Base-by-base conservation (phyloP, 495 filamentous ascomycete genomes). In the Penicillium parvum region DNA sequence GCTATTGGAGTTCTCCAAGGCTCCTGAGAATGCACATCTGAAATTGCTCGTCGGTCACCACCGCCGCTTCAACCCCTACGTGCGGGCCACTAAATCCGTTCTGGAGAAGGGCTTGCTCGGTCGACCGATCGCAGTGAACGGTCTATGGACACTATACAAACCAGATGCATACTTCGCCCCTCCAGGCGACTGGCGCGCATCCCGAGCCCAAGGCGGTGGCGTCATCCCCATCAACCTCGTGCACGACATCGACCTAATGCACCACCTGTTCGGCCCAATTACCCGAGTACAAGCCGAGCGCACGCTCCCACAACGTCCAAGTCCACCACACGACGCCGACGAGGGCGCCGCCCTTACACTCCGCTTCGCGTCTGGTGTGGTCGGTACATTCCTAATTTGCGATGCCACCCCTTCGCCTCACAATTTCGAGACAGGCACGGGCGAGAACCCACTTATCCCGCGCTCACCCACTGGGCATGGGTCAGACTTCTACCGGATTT, bases 181-280 rank as follows among this genome's bases (percentile, higher is more conserved):
- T 0, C 66, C 70, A 3, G 57, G 57, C 1, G 64, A 66, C 43
- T 81, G 78, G 77, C 68, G 77, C 8, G 53, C 61, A 8, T 63
- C 50, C 2, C 32, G 46, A 0, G 32, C 43, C 1, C 57, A 51
- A n/a, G 65, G 61, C 15, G 66, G 64, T 18, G 76, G 78, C 17
- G 71, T 75, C 1, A 60, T 81, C n/a, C 54, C 72, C 12, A 78
- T 81, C 37, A 82, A 83, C 51, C 60, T 82, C 14, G 67, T 82
- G 19, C 78, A 82, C 49, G 79, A 83, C 35, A 63, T 81, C 29
- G 79, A 83, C 48, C 57, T 76, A 3, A 62, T 83, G 46, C 77
- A 81, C 33, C 73, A 76, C 55, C 55, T 83, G 5, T 68, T 81
- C 29, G 79, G 79, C 0, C 67, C 76, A 0, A 74, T 82, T 25